phyloP scores from a whole-genome alignment of 2,329 filamentous ascomycete genomes.

The Zymoseptoria ardabiliae region DNA sequence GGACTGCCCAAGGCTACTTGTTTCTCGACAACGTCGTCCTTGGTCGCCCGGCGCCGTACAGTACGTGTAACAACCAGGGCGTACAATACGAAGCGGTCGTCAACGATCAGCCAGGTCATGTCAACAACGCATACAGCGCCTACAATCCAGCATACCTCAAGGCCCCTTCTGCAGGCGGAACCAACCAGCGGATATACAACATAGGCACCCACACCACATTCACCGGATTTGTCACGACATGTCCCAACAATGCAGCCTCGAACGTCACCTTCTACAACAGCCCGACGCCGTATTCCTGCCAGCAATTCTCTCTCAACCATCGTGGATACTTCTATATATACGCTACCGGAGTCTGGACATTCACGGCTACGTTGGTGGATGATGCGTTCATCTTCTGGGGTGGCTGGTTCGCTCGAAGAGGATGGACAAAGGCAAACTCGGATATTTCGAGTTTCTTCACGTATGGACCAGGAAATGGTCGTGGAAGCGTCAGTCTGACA shows the following conservation, averaged over 20 bases:
- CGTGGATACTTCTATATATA: slow-evolving; percentile 10
- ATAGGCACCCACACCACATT: slow-evolving; percentile 1
- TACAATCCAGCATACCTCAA: slow-evolving; percentile 10
- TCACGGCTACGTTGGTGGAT: slow-evolving; percentile 3
- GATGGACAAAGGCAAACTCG: slow-evolving; percentile 8
- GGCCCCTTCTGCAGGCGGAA: slow-evolving; percentile 1
- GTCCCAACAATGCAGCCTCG: not conserved
- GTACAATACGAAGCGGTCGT: slow-evolving; percentile 8
- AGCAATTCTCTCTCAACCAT: slow-evolving; percentile 8
- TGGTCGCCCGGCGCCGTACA: slow-evolving; percentile 2
- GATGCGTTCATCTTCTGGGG: slow-evolving; percentile 7
- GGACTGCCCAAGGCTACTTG: too few species aligned
- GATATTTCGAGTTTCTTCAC: slow-evolving; percentile 4
- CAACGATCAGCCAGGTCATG: slow-evolving; percentile 6
- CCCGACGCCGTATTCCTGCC: slow-evolving; percentile 1
- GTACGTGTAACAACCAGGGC: slow-evolving; percentile 11
- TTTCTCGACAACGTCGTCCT: not conserved
- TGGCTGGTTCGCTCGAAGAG: slow-evolving; percentile 3
- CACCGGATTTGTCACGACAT: slow-evolving; percentile 2
- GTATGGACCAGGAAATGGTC: not conserved
- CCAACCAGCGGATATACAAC: slow-evolving; percentile 6
- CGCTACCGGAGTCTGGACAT: slow-evolving; percentile 2
- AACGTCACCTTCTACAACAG: slow-evolving; percentile 3
- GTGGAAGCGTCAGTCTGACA: not conserved
- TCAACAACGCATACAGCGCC: slow-evolving; percentile 2